Evolutionary conservation across 2,329 filamentous ascomycete genomes (phyloP), one percentile per base, ranked within the genome.

Genomic region (Microcyclospora pomicola): DNA sequence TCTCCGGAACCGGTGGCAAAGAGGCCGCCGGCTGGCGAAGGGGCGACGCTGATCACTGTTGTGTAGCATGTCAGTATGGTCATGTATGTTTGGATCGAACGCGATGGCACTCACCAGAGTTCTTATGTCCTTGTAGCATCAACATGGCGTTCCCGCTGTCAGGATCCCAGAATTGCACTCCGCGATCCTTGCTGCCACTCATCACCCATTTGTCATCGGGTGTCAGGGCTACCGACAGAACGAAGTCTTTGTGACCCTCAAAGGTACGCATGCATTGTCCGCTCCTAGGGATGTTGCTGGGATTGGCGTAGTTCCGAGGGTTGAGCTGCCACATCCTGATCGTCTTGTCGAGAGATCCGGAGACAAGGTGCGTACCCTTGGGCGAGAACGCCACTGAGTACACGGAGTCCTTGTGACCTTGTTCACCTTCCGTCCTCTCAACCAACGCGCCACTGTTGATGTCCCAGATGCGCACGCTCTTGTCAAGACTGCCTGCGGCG

Each of bases 91-190:
- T 12, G 19, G 16, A 35, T 34, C 45, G 49, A 45, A 50, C 46
- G 44, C 19, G 5, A 33, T 15, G n/a, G 13, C 36, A 63, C 69
- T 53, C 60, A 77, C 75, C 74, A 9, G 85, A 94, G 64, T 96
- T 96, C 72, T 96, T 96, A 61, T 98, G 91, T 16, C 91, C 91
- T 62, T 96, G 91, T 44, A 98, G 73, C 91, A 96, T 96, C 59
- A 98, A 80, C 64, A 96, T 88, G 1, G 88, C 92, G 49, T 83
- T 80, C 28, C 88, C 91, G 14, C 86, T 95, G 52, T 80, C 75
- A 14, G 91, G 88, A 56, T 98, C 88, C 91, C 91, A 98, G 70
- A 98, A 96, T 59, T 96, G 91, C 15, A 98, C 91, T 35, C 91
- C 88, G 36, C 91, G 77, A 57, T 98, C 91, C 68, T 98, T 98